Percentiles rank a stretch among this genome's conserved stretches.
phyloP scores from a whole-genome alignment of 2,329 filamentous ascomycete species.

The Cordyceps fumosorosea region DNA sequence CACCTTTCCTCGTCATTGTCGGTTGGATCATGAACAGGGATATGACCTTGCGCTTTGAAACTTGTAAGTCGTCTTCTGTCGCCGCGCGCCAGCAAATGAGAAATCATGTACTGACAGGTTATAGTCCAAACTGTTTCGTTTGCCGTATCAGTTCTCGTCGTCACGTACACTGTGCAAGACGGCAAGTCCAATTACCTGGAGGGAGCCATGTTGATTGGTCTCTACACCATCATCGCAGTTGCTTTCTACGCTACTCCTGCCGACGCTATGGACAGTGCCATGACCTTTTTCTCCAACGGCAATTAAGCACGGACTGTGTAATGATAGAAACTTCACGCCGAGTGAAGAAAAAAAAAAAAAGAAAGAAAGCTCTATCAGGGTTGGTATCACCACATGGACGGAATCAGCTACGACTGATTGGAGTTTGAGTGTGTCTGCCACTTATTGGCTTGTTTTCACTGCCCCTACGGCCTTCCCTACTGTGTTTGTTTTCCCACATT shows the following conservation, averaged over 20 bases:
- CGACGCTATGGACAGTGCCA: slow-evolving; percentile 37
- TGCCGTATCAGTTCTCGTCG: slow-evolving; percentile 67
- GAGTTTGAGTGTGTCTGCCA: background rate
- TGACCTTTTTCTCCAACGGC: slow-evolving; percentile 10
- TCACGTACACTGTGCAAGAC: slow-evolving; percentile 71
- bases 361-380: no score
- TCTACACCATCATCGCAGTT: slow-evolving; percentile 55
- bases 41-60: slow-evolving; percentile 78
- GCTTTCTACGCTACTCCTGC: slow-evolving; percentile 52
- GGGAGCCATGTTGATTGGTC: slow-evolving; percentile 57
- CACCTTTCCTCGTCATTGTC: slow-evolving; percentile 71
- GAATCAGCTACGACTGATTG: background rate
- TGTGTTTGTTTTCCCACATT: background rate
- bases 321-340: background rate
- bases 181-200: slow-evolving; percentile 81
- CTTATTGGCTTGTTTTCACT: background rate
- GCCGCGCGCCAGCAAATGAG: background rate
- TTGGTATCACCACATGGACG: no score
- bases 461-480: background rate
- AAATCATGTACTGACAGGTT: background rate
- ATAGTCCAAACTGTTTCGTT: slow-evolving; percentile 69
- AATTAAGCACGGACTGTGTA: background rate
- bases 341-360: background rate
- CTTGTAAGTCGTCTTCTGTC: slow-evolving; percentile 27
- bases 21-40: slow-evolving; percentile 68